A percentile compares a stretch with the other conserved stretches of the same genome.
Conservation (phyloP, 2,329 filamentous ascomycete genomes). For the Lachnellula willkommii region DNA sequence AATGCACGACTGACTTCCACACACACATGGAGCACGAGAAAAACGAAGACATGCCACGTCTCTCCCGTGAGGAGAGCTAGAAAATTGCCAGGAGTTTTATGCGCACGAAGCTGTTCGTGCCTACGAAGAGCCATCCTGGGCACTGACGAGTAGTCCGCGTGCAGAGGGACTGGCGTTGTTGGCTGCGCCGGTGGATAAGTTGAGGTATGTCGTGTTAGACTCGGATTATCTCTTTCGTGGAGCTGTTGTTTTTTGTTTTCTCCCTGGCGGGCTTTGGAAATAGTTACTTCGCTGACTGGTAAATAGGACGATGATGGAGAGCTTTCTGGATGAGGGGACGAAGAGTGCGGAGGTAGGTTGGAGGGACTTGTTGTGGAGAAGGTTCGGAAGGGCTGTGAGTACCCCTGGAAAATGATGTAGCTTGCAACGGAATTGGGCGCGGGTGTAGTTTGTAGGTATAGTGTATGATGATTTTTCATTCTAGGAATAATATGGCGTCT, state of each 20-base stretch:
- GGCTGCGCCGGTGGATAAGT: slow-evolving; percentile 4
- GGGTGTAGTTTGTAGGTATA: too few relatives aligned
- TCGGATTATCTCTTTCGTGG: too few relatives aligned
- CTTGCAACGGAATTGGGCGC: too few relatives aligned
- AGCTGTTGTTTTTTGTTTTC: too few relatives aligned
- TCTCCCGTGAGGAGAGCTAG: slow-evolving; percentile 37
- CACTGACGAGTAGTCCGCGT: slow-evolving; percentile 3
- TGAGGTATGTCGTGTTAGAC: not conserved
- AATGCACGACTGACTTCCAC: slow-evolving; percentile 39
- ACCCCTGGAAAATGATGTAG: too few relatives aligned
- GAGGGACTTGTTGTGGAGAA: not conserved
- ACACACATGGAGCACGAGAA: slow-evolving; percentile 49
- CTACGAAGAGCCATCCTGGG: slow-evolving; percentile 28
- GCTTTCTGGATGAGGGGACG: slow-evolving; percentile 3
- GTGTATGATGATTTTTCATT: too few relatives aligned
- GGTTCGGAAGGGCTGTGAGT: too few relatives aligned
- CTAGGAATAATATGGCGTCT: too few relatives aligned
- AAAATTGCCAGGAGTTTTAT: slow-evolving; percentile 40
- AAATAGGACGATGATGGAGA: not conserved
- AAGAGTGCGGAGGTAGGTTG: slow-evolving; percentile 6
- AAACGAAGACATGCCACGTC: slow-evolving; percentile 40
- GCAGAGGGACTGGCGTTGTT: slow-evolving; percentile 5
- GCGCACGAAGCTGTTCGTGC: slow-evolving; percentile 50
- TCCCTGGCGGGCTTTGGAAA: too few relatives aligned
- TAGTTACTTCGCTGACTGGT: too few relatives aligned